These are phyloP conservation scores for Adansonia digitata DNA, from an alignment of 345 rosid genomes.

Conservation along the genomic window DNA sequence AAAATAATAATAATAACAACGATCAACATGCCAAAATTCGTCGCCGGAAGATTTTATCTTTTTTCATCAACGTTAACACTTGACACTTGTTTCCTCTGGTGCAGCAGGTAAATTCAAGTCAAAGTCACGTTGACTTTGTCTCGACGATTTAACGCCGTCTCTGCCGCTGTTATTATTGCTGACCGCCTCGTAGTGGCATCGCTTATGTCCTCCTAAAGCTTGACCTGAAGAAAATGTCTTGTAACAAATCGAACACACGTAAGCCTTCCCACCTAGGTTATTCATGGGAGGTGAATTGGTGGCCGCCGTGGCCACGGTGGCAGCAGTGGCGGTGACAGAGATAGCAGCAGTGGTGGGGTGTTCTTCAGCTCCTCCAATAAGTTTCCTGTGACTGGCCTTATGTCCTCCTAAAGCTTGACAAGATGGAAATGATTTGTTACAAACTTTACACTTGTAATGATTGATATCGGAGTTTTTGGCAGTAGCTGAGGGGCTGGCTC, in stretches of 20 bases:
- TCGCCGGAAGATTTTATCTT: not conserved
- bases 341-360: not conserved
- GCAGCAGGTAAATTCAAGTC: conserved; percentile 61
- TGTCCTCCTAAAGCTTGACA: conserved; percentile 54
- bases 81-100: conserved; percentile 19
- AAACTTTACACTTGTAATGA: conserved; percentile 35
- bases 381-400: conserved; percentile 42
- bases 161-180: conserved; percentile 11
- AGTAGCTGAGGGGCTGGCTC: not conserved
- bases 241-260: conserved; percentile 61
- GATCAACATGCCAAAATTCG: too few species aligned
- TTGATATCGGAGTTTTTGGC: conserved; percentile 12
- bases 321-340: not conserved
- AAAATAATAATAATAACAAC: too few species aligned
- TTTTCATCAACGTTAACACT: not conserved
- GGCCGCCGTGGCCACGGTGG: not conserved
- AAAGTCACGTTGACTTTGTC: conserved; percentile 39
- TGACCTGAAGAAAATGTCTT: conserved; percentile 69
- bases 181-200: conserved; percentile 66
- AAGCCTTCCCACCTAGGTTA: conserved; percentile 32
- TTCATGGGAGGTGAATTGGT: not conserved
- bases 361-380: conserved; percentile 8
- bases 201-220: conserved; percentile 81
- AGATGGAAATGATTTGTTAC: conserved; percentile 34
- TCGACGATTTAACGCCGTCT: conserved; percentile 12